A percentile compares a stretch with the other conserved stretches of the same genome.
These are phyloP conservation scores for Pezicula neosporulosa DNA, from an alignment of 2,329 filamentous ascomycete species.

Conservation along the genomic window DNA sequence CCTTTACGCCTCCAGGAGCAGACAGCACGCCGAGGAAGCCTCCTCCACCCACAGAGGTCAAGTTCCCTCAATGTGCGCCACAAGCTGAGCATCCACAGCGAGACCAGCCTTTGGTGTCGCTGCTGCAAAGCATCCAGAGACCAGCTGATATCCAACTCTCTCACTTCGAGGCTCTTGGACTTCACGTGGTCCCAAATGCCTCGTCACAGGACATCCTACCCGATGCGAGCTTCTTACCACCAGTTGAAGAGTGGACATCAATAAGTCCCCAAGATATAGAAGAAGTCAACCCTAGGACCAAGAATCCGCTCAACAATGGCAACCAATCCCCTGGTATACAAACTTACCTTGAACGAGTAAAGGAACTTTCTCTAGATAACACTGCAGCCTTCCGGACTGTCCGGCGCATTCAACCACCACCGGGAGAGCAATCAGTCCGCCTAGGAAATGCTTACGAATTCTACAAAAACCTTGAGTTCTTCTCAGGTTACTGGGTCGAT, in stretches of 20 bases:
- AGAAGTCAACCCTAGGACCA: conserved; percentile 43
- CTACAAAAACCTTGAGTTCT: conserved; percentile 57
- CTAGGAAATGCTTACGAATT: conserved; percentile 65
- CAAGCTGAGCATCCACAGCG: conserved; percentile 28
- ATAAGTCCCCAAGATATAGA: conserved; percentile 25
- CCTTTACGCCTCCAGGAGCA: conserved; percentile 9
- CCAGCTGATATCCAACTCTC: conserved; percentile 43
- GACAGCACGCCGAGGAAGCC: conserved; percentile 18
- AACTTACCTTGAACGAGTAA: conserved; percentile 54
- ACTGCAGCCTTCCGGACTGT: conserved; percentile 58
- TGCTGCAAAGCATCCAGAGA: conserved; percentile 52
- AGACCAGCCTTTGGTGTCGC: conserved; percentile 39
- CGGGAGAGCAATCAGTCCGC: conserved; percentile 49
- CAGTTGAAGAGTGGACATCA: conserved; percentile 45
- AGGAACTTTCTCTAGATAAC: conserved; percentile 54
- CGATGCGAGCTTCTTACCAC: conserved; percentile 48
- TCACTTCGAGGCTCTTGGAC: conserved; percentile 55
- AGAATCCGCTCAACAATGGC: conserved; percentile 47
- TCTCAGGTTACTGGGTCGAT: conserved; percentile 61
- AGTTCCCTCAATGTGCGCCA: conserved; percentile 21
- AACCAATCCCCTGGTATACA: conserved; percentile 53
- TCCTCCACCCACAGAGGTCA: conserved; percentile 22
- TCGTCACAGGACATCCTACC: conserved; percentile 49
- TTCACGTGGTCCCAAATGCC: conserved; percentile 50
- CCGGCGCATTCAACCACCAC: conserved; percentile 51